Evolutionary conservation across 441 rosid species (phyloP), one percentile per base, ranked within the genome.

Genomic region (Erodium moschatum): DNA sequence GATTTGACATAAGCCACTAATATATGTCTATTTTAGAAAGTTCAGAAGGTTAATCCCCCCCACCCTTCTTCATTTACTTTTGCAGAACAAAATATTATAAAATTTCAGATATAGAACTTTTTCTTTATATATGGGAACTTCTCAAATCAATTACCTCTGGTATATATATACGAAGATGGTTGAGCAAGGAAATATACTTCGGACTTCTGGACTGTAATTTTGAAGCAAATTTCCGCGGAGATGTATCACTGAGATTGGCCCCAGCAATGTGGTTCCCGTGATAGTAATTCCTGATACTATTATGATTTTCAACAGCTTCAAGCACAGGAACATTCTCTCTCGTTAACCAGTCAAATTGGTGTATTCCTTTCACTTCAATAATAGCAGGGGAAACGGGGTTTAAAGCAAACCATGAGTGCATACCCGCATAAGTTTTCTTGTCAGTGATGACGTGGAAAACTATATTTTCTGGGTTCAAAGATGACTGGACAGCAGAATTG

Each of bases 391-490:
- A 80, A n/a, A 80, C 81, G 19, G 97, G 85, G 71, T 94, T 89
- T 31, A 94, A 84, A 1, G 99, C 97, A 80, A 94, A 94, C 99
- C 99, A 94, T 60, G 99, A 91, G 74, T 91, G 99, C 97, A 94
- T 94, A 44, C 92, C 99, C 9, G 97, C 97, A 58, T 89, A 94
- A 12, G 99, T 94, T 83, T 94, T 94, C 91, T 94, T 94, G 82
- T 94, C 99, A 52, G 99, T 94, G 76, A 94, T 91, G 78, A 94
- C 75, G 73, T 94, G 99, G 76, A 94, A 91, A 68, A 94, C 99
- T 70, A 94, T 85, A 80, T 85, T 94, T 74, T 87, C 97, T 11
- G 99, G 97, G 70, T 79, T 82, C 67, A 85, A 71, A 75, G 97
- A 94, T 70, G 97, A 86, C 76, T 80, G 91, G 68, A 91, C 81